A percentile compares a stretch with the other conserved stretches of the same genome.
phyloP scores from a whole-genome alignment of 106 monocot species.

The Ottelia alismoides region DNA sequence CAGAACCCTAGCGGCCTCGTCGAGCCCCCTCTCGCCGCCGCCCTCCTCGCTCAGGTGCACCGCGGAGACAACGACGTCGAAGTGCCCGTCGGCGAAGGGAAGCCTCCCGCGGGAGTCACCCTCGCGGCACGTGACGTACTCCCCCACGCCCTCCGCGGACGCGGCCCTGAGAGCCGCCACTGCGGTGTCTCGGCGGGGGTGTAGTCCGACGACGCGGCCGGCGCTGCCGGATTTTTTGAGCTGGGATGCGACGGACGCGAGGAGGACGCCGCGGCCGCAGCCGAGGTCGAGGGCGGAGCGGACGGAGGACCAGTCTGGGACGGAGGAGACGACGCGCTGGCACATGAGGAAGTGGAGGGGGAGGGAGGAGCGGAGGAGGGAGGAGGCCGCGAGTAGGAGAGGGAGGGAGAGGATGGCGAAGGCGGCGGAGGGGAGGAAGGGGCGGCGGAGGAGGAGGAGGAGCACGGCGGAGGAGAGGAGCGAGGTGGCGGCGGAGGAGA shows the following conservation, averaged over 20 bases:
- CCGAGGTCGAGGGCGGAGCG: slow-evolving; percentile 61
- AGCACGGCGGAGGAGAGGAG: slow-evolving; percentile 2
- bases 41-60: slow-evolving; percentile 25
- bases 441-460: slow-evolving; percentile 9
- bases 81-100: slow-evolving; percentile 40
- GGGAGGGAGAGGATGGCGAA: slow-evolving; percentile 22
- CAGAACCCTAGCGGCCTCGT: slow-evolving; percentile 52
- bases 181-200: slow-evolving; percentile 17
- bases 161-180: slow-evolving; percentile 43
- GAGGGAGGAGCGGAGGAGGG: slow-evolving; percentile 41
- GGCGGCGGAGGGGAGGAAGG: slow-evolving; percentile 20
- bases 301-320: slow-evolving; percentile 64
- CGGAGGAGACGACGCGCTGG: slow-evolving; percentile 38
- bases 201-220: slow-evolving; percentile 56
- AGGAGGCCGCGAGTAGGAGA: slow-evolving; percentile 42
- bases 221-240: slow-evolving; percentile 38
- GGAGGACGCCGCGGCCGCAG: slow-evolving; percentile 51
- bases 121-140: slow-evolving; percentile 70
- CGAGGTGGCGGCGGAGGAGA: slow-evolving; percentile 3
- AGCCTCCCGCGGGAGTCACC: slow-evolving; percentile 37
- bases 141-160: slow-evolving; percentile 49
- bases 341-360: slow-evolving; percentile 46
- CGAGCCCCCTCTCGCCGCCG: slow-evolving; percentile 36
- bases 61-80: slow-evolving; percentile 53
- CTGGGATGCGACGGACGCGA: slow-evolving; percentile 42